Conservation (phyloP, 2,329 filamentous ascomycete species). For the Plectosphaerella sp. region DNA sequence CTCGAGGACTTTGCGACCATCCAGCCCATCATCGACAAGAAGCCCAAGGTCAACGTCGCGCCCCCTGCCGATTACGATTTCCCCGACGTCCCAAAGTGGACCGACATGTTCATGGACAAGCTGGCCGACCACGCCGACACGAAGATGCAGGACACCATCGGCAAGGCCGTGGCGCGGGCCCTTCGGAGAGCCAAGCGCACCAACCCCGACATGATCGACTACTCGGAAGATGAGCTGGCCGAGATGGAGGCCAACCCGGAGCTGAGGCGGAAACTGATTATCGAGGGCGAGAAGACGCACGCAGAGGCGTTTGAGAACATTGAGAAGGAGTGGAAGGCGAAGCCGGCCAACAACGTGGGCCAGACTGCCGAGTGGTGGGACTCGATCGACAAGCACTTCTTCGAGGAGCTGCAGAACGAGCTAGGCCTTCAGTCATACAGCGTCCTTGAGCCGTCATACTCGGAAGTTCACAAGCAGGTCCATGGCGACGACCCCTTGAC, state of each 20-base stretch:
- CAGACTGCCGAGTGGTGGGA: constrained; percentile 4
- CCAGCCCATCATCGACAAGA: constrained; percentile 74
- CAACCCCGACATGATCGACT: constrained; percentile 47
- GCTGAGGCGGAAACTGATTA: constrained; percentile 30
- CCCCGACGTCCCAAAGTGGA: constrained; percentile 58
- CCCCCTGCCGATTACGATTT: constrained; percentile 50
- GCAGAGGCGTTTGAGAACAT: constrained; percentile 1
- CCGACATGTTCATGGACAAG: constrained; percentile 49
- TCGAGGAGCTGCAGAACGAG: constrained; percentile 15
- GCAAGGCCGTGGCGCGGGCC: constrained; percentile 34
- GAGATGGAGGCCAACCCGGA: constrained; percentile 35
- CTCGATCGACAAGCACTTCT: constrained; percentile 17
- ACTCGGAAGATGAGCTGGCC: constrained; percentile 44
- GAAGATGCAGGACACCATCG: constrained; percentile 37
- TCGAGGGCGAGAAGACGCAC: constrained; percentile 15
- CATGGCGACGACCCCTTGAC: constrained; percentile 14
- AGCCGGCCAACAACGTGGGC: constrained; percentile 10
- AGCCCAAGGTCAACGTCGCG: constrained; percentile 38
- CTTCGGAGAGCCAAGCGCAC: constrained; percentile 36
- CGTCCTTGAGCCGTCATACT: constrained; percentile 22
- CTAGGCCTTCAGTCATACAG: constrained; percentile 16
- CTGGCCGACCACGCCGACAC: constrained; percentile 37
- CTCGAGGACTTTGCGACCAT: constrained; percentile 78
- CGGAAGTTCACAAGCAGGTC: constrained; percentile 26
- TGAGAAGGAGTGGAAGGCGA: background rate